Evolutionary conservation across 1,284 basidiomycete species (phyloP), one percentile per base, ranked within the genome.

Genomic region (Sanguinoderma infundibulare): DNA sequence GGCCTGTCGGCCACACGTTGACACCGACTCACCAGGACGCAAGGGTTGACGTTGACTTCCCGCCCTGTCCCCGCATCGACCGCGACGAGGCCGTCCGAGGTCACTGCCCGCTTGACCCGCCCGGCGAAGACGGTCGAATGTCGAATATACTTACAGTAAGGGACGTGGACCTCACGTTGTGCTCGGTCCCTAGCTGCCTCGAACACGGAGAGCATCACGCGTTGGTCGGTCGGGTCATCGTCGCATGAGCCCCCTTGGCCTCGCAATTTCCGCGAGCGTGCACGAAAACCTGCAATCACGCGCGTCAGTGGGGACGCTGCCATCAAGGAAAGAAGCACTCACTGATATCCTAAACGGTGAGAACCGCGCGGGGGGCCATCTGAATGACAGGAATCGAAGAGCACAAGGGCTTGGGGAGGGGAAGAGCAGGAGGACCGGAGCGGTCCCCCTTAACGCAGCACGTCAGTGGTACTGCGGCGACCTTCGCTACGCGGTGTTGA

Each of bases 341-440:
- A 24, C 9, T n/a, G n/a, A n/a, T 8, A 12, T 30, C 46, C 49
- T 28, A 49, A 12, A 36, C 3, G 12, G 46, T 49, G 46, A 46
- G 59, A 57, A 47, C 51, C 47, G 36, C 42, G 47, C 55, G 47
- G n/a, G n/a, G n/a, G n/a, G n/a, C n/a, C n/a, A n/a, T n/a, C 7
- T 32, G 52, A 42, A 53, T 55, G 26, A 40, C 10, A 17, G 54
- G 44, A 36, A n/a, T n/a, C n/a, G n/a, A n/a, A n/a, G n/a, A n/a
- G n/a, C n/a, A n/a, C n/a, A n/a, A n/a, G n/a, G n/a, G n/a, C n/a
- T n/a, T n/a, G n/a, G n/a, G n/a, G 46, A 44, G 55, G 22, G 15
- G 51, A 52, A 47, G 22, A 34, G 35, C 57, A 57, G 61, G 61
- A 44, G n/a, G 54, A 59, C 55, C 61, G 61, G 42, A 28, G 57